phyloP scores from a whole-genome alignment of 306 rosid species.

The Castanospermum australe region DNA sequence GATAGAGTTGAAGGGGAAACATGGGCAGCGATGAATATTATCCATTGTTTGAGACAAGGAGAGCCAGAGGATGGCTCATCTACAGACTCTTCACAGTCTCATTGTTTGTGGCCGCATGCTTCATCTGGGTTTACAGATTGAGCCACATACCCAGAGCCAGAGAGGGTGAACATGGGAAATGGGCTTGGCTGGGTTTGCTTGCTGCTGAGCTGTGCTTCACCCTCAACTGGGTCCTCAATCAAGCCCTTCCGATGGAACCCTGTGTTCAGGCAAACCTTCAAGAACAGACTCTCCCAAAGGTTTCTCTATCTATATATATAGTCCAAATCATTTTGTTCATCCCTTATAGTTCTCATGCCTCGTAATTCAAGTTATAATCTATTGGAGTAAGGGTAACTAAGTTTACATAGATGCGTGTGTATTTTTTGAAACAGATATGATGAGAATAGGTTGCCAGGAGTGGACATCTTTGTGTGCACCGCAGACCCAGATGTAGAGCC shows the following conservation, averaged over 20 bases:
- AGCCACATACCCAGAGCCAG: conserved; percentile 29
- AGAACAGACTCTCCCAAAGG: conserved; percentile 54
- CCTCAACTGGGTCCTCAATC: conserved; percentile 57
- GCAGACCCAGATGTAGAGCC: conserved; percentile 62
- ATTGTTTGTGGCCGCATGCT: conserved; percentile 39
- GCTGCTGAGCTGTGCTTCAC: conserved; percentile 59
- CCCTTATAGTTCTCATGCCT: no score
- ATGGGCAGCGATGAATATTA: background rate
- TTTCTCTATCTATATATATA: no score
- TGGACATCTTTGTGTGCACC: conserved; percentile 66
- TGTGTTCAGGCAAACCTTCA: conserved; percentile 42
- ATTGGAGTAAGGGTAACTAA: no score
- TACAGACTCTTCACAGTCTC: conserved; percentile 40
- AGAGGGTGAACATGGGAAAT: conserved; percentile 31
- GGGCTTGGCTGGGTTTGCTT: no score
- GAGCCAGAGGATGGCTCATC: conserved; percentile 23
- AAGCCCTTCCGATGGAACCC: conserved; percentile 51
- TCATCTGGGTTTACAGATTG: conserved; percentile 51
- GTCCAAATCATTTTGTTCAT: background rate
- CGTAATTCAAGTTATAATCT: no score
- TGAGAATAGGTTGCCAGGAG: conserved; percentile 44
- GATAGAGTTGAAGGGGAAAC: conserved; percentile 7
- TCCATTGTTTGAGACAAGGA: conserved; percentile 47
- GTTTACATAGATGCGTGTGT: no score
- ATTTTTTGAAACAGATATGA: conserved; percentile 20